These are phyloP conservation scores for Neobulgaria alba DNA, from an alignment of 2,329 filamentous ascomycete species.

Conservation along the genomic window DNA sequence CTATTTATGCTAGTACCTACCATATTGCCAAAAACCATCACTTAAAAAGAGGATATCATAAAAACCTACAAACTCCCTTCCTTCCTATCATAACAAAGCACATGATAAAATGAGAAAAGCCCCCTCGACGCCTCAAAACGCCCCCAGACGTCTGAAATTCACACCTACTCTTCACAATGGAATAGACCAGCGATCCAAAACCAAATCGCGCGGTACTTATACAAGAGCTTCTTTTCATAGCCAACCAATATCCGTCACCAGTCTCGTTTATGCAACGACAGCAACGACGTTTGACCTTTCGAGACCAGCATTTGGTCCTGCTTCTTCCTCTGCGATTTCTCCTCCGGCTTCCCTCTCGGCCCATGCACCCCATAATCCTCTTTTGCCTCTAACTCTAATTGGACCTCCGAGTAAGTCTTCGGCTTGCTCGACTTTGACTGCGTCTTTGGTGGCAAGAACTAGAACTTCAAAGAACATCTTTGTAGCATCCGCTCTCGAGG, in stretches of 20 bases:
- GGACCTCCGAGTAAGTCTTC: conserved; percentile 63
- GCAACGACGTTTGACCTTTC: conserved; percentile 15
- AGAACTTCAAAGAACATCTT: conserved; percentile 99
- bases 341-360: conserved; percentile 68
- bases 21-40: too few relatives aligned
- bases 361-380: conserved; percentile 95
- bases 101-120: too few relatives aligned
- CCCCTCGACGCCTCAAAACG: too few relatives aligned
- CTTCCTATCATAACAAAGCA: too few relatives aligned
- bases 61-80: too few relatives aligned
- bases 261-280: conserved; percentile 15
- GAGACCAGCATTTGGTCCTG: conserved; percentile 14
- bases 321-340: conserved; percentile 39
- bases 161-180: too few relatives aligned
- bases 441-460: conserved; percentile 94
- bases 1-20: too few relatives aligned
- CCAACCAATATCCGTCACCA: background rate
- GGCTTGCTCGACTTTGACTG: conserved; percentile 89
- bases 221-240: background rate
- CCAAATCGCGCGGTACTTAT: background rate
- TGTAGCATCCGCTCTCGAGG: conserved; percentile 82
- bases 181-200: too few relatives aligned
- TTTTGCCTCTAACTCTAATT: conserved; percentile 80
- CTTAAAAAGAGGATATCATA: too few relatives aligned
- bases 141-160: too few relatives aligned